Conservation (phyloP, 306 rosid species). For the Trifolium subterraneum region DNA sequence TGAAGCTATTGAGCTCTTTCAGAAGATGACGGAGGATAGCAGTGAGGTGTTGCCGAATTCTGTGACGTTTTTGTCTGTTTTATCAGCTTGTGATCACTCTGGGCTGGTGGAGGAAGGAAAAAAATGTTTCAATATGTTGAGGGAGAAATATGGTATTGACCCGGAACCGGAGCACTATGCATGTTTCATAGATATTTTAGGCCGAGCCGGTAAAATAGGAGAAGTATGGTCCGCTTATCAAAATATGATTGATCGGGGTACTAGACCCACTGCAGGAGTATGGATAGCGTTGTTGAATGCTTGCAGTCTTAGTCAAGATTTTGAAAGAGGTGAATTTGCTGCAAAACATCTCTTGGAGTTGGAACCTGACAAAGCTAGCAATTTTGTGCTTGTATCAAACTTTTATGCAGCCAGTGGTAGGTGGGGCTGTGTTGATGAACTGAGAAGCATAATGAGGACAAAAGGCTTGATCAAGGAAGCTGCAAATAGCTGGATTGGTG, state of each 20-base stretch:
- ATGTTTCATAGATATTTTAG: conserved; percentile 63
- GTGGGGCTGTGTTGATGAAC: conserved; percentile 65
- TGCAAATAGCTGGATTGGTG: conserved; percentile 61
- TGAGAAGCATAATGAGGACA: conserved; percentile 55
- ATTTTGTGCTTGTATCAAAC: conserved; percentile 57
- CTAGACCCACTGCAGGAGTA: conserved; percentile 49
- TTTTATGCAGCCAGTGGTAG: conserved; percentile 67
- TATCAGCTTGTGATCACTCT: conserved; percentile 57
- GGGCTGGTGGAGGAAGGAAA: conserved; percentile 70
- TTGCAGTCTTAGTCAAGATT: conserved; percentile 56
- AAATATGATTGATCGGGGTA: conserved; percentile 47
- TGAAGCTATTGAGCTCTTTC: conserved; percentile 55
- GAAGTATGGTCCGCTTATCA: conserved; percentile 55
- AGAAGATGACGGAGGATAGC: conserved; percentile 47
- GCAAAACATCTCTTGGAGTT: conserved; percentile 57
- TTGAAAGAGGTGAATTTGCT: conserved; percentile 61
- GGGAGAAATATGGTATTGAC: conserved; percentile 53
- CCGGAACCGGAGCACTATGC: conserved; percentile 67
- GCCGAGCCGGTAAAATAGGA: conserved; percentile 63
- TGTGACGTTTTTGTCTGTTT: conserved; percentile 57
- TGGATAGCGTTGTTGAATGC: conserved; percentile 70
- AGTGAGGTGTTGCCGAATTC: conserved; percentile 57
- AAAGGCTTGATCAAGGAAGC: conserved; percentile 67
- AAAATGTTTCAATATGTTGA: conserved; percentile 48
- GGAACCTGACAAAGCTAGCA: conserved; percentile 61